Conservation (phyloP, 1,139 yeast genomes). For the Suhomyces coccinellae region DNA sequence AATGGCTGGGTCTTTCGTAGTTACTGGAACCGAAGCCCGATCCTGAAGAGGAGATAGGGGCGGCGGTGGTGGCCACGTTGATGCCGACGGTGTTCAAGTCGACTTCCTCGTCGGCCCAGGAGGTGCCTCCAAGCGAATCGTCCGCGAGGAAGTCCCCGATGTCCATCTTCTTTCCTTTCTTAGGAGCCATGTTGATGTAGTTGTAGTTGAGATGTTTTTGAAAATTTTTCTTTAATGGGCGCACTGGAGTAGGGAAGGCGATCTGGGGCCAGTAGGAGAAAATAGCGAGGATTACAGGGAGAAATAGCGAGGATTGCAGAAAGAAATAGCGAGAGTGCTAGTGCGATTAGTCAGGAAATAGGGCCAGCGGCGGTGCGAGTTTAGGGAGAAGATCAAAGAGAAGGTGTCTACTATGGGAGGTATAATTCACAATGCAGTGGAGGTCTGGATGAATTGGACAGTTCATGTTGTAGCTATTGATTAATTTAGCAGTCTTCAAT, state of each 20-base stretch:
- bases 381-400: too few relatives aligned
- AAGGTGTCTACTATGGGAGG: background rate
- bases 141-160: slow-evolving; percentile 53
- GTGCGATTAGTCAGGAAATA: background rate
- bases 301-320: background rate
- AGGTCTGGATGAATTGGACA: too few relatives aligned
- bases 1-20: slow-evolving; percentile 11
- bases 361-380: too few relatives aligned
- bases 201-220: slow-evolving; percentile 1
- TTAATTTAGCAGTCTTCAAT: too few relatives aligned
- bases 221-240: slow-evolving; percentile 5
- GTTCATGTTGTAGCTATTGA: too few relatives aligned
- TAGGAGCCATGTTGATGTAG: slow-evolving; percentile 27
- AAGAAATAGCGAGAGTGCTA: background rate
- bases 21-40: slow-evolving; percentile 13
- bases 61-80: slow-evolving; percentile 29
- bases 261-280: background rate
- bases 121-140: slow-evolving; percentile 44
- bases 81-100: slow-evolving; percentile 29
- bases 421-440: background rate
- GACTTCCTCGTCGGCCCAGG: slow-evolving; percentile 33
- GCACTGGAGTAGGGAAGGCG: background rate
- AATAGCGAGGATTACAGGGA: background rate
- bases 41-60: slow-evolving; percentile 18
- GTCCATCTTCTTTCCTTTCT: slow-evolving; percentile 52